A percentile compares a stretch with the other conserved stretches of the same genome.
Evolutionary conservation across 2,329 filamentous ascomycete species (phyloP).

Genomic region (Furcasterigmium sp.): DNA sequence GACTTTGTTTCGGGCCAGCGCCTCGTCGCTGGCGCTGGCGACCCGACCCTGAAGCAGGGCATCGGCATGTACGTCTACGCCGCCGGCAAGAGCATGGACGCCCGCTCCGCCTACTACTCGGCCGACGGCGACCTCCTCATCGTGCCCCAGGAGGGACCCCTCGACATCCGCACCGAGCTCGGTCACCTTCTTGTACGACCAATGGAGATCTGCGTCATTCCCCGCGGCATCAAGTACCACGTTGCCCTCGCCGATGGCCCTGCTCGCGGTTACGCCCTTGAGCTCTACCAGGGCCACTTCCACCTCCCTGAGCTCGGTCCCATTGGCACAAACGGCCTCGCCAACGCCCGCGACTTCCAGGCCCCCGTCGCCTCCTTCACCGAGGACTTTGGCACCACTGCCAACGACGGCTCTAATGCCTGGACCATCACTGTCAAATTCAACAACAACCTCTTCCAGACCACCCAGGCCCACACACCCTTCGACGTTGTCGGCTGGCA

Average conservation of each 20-base stretch:
- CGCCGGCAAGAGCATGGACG: slow-evolving; percentile 70
- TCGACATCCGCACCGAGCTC: slow-evolving; percentile 75
- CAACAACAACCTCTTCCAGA: slow-evolving; percentile 60
- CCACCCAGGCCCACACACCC: slow-evolving; percentile 63
- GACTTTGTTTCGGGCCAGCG: slow-evolving; percentile 57
- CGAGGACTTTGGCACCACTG: slow-evolving; percentile 43
- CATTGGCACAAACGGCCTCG: slow-evolving; percentile 69
- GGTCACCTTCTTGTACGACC: slow-evolving; percentile 70
- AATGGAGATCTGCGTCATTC: slow-evolving; percentile 73
- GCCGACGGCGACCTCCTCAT: slow-evolving; percentile 76
- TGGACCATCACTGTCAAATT: slow-evolving; percentile 60
- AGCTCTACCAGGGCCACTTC: slow-evolving; percentile 70
- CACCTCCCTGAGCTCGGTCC: slow-evolving; percentile 66
- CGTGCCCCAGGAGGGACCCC: slow-evolving; percentile 66
- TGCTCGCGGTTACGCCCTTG: slow-evolving; percentile 68
- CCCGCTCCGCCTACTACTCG: slow-evolving; percentile 75
- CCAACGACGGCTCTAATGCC: slow-evolving; percentile 25
- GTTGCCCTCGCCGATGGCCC: slow-evolving; percentile 59
- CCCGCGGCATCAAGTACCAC: slow-evolving; percentile 68
- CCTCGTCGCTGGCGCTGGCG: slow-evolving; percentile 72
- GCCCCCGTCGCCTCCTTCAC: slow-evolving; percentile 64
- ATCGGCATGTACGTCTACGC: slow-evolving; percentile 78
- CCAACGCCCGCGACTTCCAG: slow-evolving; percentile 72
- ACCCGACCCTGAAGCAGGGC: slow-evolving; percentile 73
- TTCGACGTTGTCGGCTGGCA: slow-evolving; percentile 81